A percentile compares a stretch with the other conserved stretches of the same genome.
Evolutionary conservation across 331 rosid genomes (phyloP).

Genomic region (Malus hybrid): DNA sequence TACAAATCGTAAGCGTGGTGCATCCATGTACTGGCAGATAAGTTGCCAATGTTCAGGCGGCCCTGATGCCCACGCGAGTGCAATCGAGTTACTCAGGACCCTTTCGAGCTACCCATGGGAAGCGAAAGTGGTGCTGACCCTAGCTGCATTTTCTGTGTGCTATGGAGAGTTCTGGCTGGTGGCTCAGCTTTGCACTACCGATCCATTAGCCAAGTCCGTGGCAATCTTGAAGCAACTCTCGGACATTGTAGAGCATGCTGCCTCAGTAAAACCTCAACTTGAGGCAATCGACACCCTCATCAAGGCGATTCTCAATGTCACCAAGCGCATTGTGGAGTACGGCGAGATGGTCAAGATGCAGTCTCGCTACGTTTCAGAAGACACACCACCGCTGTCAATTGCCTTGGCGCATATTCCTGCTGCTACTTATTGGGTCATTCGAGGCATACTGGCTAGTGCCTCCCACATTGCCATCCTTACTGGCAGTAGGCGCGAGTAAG

Average conservation of each 20-base stretch:
- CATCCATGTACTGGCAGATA: constrained; percentile 31
- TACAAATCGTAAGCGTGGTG: no score
- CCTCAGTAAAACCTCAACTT: constrained; percentile 41
- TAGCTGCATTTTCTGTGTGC: constrained; percentile 65
- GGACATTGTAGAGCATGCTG: constrained; percentile 44
- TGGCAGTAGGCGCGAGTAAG: constrained; percentile 68
- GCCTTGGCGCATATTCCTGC: constrained; percentile 61
- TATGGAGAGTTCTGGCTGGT: constrained; percentile 86
- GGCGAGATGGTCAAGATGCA: constrained; percentile 35
- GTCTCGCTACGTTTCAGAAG: constrained; percentile 57
- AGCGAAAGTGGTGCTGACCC: constrained; percentile 67
- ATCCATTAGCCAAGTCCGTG: constrained; percentile 68
- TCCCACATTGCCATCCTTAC: constrained; percentile 44
- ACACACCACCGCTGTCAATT: constrained; percentile 51
- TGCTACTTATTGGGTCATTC: constrained; percentile 73
- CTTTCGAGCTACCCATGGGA: constrained; percentile 76
- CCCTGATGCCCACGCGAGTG: constrained; percentile 60
- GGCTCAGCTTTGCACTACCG: constrained; percentile 41
- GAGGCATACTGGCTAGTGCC: constrained; percentile 70
- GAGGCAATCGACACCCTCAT: constrained; percentile 49
- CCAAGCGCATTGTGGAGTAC: constrained; percentile 50
- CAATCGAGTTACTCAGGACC: constrained; percentile 51
- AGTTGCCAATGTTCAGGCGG: constrained; percentile 55
- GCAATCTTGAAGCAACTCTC: constrained; percentile 70
- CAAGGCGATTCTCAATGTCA: constrained; percentile 39